A percentile compares a stretch with the other conserved stretches of the same genome.
These are phyloP conservation scores for Agaricales sp. DNA, from an alignment of 1,284 basidiomycete species.

Conservation along the genomic window DNA sequence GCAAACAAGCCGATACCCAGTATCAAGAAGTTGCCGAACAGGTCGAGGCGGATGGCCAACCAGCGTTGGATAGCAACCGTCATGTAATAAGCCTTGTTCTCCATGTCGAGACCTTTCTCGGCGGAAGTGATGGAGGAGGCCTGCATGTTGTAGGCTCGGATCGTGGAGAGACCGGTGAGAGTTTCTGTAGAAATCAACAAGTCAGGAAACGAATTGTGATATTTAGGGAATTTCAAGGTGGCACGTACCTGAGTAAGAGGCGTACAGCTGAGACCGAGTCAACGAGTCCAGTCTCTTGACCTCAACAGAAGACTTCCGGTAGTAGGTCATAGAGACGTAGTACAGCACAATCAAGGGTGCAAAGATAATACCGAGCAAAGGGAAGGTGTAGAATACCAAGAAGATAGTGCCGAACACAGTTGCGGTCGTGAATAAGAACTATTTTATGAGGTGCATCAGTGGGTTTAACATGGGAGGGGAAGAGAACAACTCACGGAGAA, in stretches of 20 bases:
- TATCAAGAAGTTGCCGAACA: constrained; percentile 66
- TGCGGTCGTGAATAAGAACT: constrained; percentile 38
- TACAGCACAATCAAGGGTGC: constrained; percentile 40
- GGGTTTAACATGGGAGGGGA: background rate
- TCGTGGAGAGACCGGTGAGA: constrained; percentile 33
- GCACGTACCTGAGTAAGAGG: constrained; percentile 31
- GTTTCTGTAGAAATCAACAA: constrained; percentile 21
- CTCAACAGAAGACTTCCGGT: constrained; percentile 50
- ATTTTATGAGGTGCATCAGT: background rate
- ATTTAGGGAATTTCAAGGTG: too few species aligned
- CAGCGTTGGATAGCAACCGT: constrained; percentile 55
- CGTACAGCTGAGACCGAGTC: constrained; percentile 55
- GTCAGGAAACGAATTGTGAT: background rate
- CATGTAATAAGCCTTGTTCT: constrained; percentile 76
- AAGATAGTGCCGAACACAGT: constrained; percentile 44
- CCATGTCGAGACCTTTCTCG: constrained; percentile 55
- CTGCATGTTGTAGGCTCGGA: constrained; percentile 34
- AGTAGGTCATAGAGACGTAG: constrained; percentile 37
- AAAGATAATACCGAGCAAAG: constrained; percentile 51
- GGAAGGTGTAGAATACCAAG: constrained; percentile 56
- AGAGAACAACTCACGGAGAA: constrained; percentile 10
- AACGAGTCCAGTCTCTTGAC: constrained; percentile 64
- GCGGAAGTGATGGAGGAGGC: constrained; percentile 35
- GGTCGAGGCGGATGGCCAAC: constrained; percentile 49
- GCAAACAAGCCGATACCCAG: constrained; percentile 66